Percentiles rank a stretch among this genome's conserved stretches.
Evolutionary conservation across 345 rosid species (phyloP).

Genomic region (Gossypium bickii): DNA sequence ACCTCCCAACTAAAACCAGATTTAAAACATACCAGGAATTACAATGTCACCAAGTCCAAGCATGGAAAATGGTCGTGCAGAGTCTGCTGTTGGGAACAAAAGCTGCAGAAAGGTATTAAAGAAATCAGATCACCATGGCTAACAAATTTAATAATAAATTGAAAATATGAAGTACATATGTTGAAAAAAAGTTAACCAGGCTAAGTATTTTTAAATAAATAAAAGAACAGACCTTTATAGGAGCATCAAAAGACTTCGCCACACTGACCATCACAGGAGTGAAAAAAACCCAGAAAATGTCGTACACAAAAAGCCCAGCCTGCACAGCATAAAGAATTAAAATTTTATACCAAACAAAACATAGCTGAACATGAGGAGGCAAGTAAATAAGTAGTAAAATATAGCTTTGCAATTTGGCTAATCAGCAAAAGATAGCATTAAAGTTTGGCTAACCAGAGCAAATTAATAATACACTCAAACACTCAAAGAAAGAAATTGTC

Average conservation of each 20-base stretch:
- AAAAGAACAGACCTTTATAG: constrained; percentile 77
- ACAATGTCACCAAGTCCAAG: constrained; percentile 99
- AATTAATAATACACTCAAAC: not conserved
- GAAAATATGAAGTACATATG: not conserved
- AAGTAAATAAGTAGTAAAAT: not conserved
- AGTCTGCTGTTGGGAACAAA: constrained; percentile 82
- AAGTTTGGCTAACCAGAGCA: not conserved
- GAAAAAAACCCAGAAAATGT: constrained; percentile 99
- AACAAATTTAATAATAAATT: not conserved
- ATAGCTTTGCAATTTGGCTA: not conserved
- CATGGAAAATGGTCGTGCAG: constrained; percentile 87
- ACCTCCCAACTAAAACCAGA: constrained; percentile 9
- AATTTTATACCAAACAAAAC: not conserved
- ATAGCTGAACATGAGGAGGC: not conserved
- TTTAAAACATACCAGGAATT: constrained; percentile 68
- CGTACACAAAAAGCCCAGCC: constrained; percentile 96
- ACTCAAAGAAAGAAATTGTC: not conserved
- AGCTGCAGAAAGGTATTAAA: constrained; percentile 45
- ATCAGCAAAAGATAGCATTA: not conserved
- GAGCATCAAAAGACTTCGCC: constrained; percentile 98
- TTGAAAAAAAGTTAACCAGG: not conserved
- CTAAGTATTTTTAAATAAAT: not conserved
- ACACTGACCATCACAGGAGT: constrained; percentile 99
- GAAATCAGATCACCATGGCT: not conserved
- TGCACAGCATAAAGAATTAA: constrained; percentile 24